A percentile compares a stretch with the other conserved stretches of the same genome.
Conservation (phyloP, 2,329 filamentous ascomycete genomes). For the Colletotrichum falcatum region DNA sequence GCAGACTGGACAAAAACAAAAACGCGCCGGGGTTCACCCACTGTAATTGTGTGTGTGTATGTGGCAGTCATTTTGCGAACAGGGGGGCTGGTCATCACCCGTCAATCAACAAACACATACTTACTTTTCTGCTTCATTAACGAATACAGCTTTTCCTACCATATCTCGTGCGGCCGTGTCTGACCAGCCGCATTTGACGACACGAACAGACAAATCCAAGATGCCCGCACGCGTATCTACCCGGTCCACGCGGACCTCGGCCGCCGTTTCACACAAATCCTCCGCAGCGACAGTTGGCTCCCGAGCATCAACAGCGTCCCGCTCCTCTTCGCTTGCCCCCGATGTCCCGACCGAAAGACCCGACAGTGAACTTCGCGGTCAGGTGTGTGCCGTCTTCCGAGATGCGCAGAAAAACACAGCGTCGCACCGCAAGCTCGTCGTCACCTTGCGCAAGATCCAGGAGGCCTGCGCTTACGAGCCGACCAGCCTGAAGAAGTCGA, state of each 20-base stretch:
- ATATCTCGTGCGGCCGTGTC: background rate
- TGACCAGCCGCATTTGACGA: constrained; percentile 12
- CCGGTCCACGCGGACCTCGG: constrained; percentile 60
- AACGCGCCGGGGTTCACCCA: constrained; percentile 38
- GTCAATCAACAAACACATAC: constrained; percentile 32
- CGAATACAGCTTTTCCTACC: background rate
- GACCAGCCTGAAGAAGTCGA: constrained; percentile 61
- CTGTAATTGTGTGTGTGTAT: constrained; percentile 33
- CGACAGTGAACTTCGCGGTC: constrained; percentile 76
- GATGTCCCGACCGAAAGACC: constrained; percentile 79
- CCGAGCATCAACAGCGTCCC: constrained; percentile 60
- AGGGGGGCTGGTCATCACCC: background rate
- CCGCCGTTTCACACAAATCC: constrained; percentile 55
- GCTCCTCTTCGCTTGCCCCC: constrained; percentile 57
- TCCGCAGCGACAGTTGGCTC: constrained; percentile 53
- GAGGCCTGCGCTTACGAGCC: constrained; percentile 82
- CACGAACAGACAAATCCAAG: constrained; percentile 12
- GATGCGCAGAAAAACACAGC: constrained; percentile 92
- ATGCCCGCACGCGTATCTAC: constrained; percentile 65
- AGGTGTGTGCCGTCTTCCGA: constrained; percentile 78
- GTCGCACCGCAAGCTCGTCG: constrained; percentile 88
- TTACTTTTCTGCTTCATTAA: constrained; percentile 30
- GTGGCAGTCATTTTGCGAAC: constrained; percentile 19
- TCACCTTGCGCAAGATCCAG: constrained; percentile 90
- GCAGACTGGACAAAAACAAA: constrained; percentile 40